Evolutionary conservation across 2,329 filamentous ascomycete genomes (phyloP), one percentile per base, ranked within the genome.

Genomic region (Xylariales sp.): DNA sequence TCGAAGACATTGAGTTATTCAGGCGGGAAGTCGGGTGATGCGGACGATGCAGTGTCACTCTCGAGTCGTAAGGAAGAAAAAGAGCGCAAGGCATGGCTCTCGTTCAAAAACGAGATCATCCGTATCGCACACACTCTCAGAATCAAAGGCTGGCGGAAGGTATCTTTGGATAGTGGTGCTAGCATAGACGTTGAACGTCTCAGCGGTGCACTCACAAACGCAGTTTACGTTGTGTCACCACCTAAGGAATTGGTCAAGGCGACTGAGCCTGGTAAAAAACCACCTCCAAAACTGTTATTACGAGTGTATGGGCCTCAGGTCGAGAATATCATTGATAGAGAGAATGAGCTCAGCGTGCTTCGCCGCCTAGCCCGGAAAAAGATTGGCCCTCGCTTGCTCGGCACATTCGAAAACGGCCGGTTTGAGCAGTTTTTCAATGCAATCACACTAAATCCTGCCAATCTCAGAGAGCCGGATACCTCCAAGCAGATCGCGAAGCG

Each of bases 381-480:
- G 51, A 98, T 98, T 47, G 93, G 93, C 3, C 93, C 93, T 5
- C 81, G 88, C 13, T 70, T 98, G 20, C 71, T 98, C 1, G 93
- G 93, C 1, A 96, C 88, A 1, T 98, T 98, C 60, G 78, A 75
- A 38, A 98, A 98, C 55, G 93, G 93, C 8, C 85, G 93, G 5
- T 98, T 98, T 49, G 93, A 98, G 63, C 85, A 98, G 59, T 97
- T 83, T 57, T 86, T 96, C 57, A 80, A 95, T 55, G 89, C 93
- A 1, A 78, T 79, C 25, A 83, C 93, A 1, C 74, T 98, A 29
- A 91, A 83, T 0, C 74, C 84, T 0, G 70, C 76, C 18, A 86
- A 95, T 48, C 65, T 98, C 31, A 83, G 88, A 25, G 78, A 87
- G 21, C 78, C 87, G 0, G 86, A 88, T 34, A 96, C 88, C 0